Evolutionary conservation across 83 land plant genomes (phyloP).

Genomic region (Diphasiastrum complanatum): DNA sequence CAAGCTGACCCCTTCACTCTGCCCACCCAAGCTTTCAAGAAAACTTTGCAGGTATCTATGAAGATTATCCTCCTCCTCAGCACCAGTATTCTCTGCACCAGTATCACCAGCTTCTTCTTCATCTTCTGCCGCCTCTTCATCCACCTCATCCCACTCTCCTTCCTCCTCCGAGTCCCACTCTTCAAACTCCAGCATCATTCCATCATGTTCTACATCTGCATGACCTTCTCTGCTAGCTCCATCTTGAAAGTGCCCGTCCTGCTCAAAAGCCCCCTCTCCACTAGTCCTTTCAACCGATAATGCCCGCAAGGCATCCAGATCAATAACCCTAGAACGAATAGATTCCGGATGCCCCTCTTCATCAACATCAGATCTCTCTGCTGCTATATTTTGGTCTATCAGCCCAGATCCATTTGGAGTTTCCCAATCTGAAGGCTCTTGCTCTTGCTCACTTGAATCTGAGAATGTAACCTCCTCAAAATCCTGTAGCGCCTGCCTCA

Average conservation of each 20-base stretch:
- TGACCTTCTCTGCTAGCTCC: not conserved
- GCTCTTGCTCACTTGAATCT: not conserved
- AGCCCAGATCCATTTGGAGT: too few relatives aligned
- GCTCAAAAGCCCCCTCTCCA: not conserved
- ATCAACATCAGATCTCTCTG: not conserved
- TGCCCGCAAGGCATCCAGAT: too few relatives aligned
- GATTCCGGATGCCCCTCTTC: not conserved
- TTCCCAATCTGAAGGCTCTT: not conserved
- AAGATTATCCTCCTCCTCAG: not conserved
- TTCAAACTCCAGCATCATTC: conserved; percentile 10
- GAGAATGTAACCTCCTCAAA: not conserved
- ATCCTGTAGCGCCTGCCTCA: not conserved
- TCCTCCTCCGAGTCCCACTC: not conserved
- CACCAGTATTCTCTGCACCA: not conserved
- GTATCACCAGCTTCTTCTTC: conserved; percentile 1
- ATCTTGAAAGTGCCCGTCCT: not conserved
- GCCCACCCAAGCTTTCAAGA: not conserved
- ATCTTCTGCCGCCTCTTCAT: conserved; percentile 2
- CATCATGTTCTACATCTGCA: too few relatives aligned
- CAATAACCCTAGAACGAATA: too few relatives aligned
- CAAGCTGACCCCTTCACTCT: conserved; percentile 3
- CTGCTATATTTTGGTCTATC: too few relatives aligned
- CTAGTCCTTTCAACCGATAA: too few relatives aligned
- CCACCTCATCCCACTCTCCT: conserved; percentile 1
- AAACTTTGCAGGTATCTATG: not conserved